Conservation (phyloP, 2,329 filamentous ascomycete genomes). For the Penicillium fuscoglaucum region DNA sequence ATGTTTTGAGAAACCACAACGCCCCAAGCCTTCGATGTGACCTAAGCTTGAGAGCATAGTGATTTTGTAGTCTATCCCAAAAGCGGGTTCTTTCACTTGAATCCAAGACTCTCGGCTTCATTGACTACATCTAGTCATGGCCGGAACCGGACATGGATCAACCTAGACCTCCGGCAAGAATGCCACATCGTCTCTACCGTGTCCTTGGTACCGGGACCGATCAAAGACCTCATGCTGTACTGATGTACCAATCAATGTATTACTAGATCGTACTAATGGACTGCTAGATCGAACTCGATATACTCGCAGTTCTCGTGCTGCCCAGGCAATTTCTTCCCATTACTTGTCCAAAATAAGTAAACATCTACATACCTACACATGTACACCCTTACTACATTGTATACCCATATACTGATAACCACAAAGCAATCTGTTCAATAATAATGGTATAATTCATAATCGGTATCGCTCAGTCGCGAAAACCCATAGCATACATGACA, state of each 20-base stretch:
- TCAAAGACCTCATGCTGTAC: background rate
- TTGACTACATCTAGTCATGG: background rate
- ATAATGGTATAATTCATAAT: slow-evolving; percentile 8
- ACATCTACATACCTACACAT: background rate
- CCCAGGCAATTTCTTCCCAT: background rate
- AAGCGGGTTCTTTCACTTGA: background rate
- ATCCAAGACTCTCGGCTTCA: background rate
- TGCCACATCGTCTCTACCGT: background rate
- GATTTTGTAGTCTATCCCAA: background rate
- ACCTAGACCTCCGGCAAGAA: background rate
- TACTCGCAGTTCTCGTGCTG: background rate
- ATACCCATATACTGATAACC: background rate
- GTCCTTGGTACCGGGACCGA: background rate
- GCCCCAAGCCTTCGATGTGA: slow-evolving; percentile 5
- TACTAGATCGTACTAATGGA: background rate
- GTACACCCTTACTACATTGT: background rate
- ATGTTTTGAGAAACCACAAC: background rate
- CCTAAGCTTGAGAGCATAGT: background rate
- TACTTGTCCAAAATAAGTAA: background rate
- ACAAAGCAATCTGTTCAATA: background rate
- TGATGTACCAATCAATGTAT: background rate
- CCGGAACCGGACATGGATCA: background rate
- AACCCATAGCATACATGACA: slow-evolving; percentile 8
- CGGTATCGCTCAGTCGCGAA: slow-evolving; percentile 1
- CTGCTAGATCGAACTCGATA: background rate